phyloP scores from a whole-genome alignment of 179 eudicot species.

The Gypsophila paniculata region DNA sequence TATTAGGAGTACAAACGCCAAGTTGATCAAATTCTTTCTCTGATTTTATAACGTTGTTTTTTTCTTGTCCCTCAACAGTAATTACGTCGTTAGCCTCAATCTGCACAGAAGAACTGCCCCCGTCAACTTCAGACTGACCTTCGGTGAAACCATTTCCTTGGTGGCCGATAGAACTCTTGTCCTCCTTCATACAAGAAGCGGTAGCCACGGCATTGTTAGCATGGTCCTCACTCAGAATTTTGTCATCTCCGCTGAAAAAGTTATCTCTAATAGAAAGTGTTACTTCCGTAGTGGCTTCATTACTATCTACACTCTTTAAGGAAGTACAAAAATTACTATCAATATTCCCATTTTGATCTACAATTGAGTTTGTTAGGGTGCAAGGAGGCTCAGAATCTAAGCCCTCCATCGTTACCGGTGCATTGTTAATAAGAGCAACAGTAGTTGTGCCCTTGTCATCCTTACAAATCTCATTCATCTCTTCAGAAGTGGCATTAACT shows the following conservation, averaged over 20 bases:
- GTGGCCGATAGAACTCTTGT: constrained; percentile 22
- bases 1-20: constrained; percentile 28
- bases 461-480: constrained; percentile 37
- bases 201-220: constrained; percentile 31
- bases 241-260: constrained; percentile 31
- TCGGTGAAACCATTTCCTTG: constrained; percentile 36
- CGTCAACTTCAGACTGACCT: constrained; percentile 33
- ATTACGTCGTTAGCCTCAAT: constrained; percentile 31
- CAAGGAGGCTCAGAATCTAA: constrained; percentile 64
- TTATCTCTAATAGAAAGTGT: constrained; percentile 28
- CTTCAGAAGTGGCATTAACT: constrained; percentile 30
- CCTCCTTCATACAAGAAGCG: constrained; percentile 29
- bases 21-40: constrained; percentile 26
- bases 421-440: constrained; percentile 37
- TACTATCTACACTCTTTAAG: constrained; percentile 37
- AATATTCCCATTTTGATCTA: constrained; percentile 46
- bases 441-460: constrained; percentile 29
- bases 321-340: constrained; percentile 36
- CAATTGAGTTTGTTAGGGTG: constrained; percentile 37
- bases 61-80: constrained; percentile 29
- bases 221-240: constrained; percentile 32
- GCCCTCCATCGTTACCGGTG: constrained; percentile 29
- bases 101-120: constrained; percentile 29
- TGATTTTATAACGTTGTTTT: constrained; percentile 27
- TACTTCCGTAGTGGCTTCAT: constrained; percentile 41